Base-by-base conservation (phyloP, 805 yeast species). In the Pichia ethanolica region DNA sequence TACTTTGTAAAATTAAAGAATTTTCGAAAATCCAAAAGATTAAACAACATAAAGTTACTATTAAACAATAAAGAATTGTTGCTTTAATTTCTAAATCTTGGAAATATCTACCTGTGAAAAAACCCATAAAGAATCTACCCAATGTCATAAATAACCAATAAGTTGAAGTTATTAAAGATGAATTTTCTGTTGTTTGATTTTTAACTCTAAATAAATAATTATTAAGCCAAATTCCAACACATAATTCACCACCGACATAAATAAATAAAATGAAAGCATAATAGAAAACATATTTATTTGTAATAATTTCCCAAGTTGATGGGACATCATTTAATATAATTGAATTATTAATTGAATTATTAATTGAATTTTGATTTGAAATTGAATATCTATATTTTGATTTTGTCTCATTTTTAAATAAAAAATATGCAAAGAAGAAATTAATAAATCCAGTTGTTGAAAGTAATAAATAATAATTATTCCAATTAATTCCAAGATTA, bases 171-270 rank as follows among this genome's bases (percentile, higher is more conserved):
- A 77, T 66, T 53, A 69, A 70, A 2, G 82, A 75, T 7, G 79
- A 63, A 7, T 55, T 39, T 28, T 65, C 57, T 51, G 74, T 75
- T 2, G 67, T 42, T 35, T 63, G 55, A 0, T 65, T 44, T 45
- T 71, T 67, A 48, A 76, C 68, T 33, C 78, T 67, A 12, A 70
- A 60, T 41, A 75, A 58, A 50, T 69, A 78, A 39, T 78, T 72
- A 54, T 75, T 70, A 48, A 77, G 53, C 82, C 82, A 78, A 20
- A 73, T 63, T 1, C 82, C 82, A 55, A 77, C 71, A 6, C 79
- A 69, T 13, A 72, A 70, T 58, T 78, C 82, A 12, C 73, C 74
- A 4, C 83, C 82, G 35, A 76, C 71, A 53, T 77, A 77, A 25
- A 71, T 53, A 56, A 77, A 78, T 43, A 78, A 61, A 32, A 71